A percentile compares a stretch with the other conserved stretches of the same genome.
Conservation (phyloP, 305 asterid genomes). For the Galium porrigens region DNA sequence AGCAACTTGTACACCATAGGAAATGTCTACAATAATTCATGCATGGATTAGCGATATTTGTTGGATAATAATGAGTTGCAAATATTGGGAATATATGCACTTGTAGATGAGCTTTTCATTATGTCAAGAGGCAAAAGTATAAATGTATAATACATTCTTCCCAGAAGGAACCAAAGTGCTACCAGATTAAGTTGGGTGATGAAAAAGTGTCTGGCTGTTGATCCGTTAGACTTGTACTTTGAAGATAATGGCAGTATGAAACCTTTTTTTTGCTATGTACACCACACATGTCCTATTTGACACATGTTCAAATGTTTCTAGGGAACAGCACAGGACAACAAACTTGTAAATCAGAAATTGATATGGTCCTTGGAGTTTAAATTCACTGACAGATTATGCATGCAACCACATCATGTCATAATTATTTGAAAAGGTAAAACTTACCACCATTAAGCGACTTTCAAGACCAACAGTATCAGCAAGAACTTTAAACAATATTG, state of each 20-base stretch:
- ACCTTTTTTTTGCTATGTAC: neutral
- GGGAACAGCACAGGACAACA: neutral
- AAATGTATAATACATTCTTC: neutral
- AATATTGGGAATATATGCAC: conserved; percentile 4
- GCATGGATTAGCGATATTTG: neutral
- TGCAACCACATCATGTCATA: neutral
- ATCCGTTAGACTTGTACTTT: neutral
- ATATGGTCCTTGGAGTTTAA: neutral
- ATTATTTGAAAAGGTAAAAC: conserved; percentile 16
- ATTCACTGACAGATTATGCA: neutral
- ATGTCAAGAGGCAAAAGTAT: neutral
- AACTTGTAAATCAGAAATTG: neutral
- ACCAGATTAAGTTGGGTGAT: neutral
- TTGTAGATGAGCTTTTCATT: neutral
- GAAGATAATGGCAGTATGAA: neutral
- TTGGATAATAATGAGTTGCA: neutral
- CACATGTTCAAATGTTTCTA: conserved; percentile 2
- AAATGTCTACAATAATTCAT: neutral
- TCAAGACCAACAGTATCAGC: conserved; percentile 97
- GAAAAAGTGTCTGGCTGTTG: neutral
- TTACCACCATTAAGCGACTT: conserved; percentile 79
- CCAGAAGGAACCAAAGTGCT: neutral
- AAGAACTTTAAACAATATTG: conserved; percentile 86
- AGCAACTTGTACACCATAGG: neutral
- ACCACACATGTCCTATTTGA: neutral